phyloP scores from a whole-genome alignment of 441 rosid genomes.

The Arabidopsis hybrid region DNA sequence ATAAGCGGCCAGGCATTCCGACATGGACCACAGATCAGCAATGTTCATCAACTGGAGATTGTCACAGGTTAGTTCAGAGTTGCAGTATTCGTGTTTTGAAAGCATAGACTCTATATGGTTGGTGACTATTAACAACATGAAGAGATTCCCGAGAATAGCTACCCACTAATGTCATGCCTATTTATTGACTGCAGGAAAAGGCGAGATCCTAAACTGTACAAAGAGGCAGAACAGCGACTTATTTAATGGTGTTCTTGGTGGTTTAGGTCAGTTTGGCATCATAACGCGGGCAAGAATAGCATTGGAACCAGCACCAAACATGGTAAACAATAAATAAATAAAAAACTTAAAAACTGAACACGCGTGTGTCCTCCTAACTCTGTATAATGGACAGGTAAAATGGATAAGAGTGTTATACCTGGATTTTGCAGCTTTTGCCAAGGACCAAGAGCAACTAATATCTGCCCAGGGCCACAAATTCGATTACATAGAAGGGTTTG shows the following conservation, averaged over 20 bases:
- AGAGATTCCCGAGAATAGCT: background rate
- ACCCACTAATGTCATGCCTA: constrained; percentile 30
- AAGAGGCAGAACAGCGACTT: constrained; percentile 85
- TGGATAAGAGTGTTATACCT: constrained; percentile 92
- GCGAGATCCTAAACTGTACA: constrained; percentile 81
- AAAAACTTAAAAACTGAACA: background rate
- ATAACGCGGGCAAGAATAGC: constrained; percentile 91
- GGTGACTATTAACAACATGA: constrained; percentile 16
- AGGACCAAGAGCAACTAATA: constrained; percentile 83
- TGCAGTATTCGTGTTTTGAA: background rate
- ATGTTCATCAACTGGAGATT: constrained; percentile 88
- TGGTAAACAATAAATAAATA: constrained; percentile 56
- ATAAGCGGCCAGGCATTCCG: constrained; percentile 97
- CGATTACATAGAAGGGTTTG: constrained; percentile 93
- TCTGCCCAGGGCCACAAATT: constrained; percentile 51
- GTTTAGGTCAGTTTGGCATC: constrained; percentile 98
- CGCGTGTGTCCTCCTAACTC: constrained; percentile 17
- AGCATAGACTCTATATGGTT: constrained; percentile 31
- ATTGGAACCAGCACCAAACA: constrained; percentile 82
- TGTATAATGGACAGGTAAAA: constrained; percentile 68
- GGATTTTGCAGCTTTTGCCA: constrained; percentile 71
- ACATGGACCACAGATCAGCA: constrained; percentile 98
- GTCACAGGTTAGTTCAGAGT: constrained; percentile 77
- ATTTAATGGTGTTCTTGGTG: constrained; percentile 92
- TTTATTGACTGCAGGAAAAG: constrained; percentile 71